Percentiles rank a stretch among this genome's conserved stretches.
These are phyloP conservation scores for Leptodontidium sp. DNA, from an alignment of 2,329 filamentous ascomycete genomes.

Conservation along the genomic window DNA sequence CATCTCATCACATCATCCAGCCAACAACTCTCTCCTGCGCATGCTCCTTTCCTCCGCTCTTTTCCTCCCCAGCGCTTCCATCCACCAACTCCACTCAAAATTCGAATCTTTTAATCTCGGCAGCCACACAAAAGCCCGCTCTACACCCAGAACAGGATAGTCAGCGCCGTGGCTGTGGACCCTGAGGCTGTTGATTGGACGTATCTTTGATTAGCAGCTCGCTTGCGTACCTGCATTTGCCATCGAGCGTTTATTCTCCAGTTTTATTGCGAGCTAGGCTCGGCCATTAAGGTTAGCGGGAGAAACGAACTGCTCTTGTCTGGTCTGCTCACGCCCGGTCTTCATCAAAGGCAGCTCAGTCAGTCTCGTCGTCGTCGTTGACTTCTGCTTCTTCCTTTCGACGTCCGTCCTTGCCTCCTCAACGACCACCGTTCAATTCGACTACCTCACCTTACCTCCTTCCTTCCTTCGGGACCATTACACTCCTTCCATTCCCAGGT, in stretches of 20 bases:
- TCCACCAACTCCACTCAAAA: slow-evolving; percentile 9
- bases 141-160: neutral
- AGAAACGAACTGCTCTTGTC: slow-evolving; percentile 3
- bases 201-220: slow-evolving; percentile 11
- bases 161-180: slow-evolving; percentile 2
- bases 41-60: neutral
- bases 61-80: slow-evolving; percentile 5
- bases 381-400: slow-evolving; percentile 8
- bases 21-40: neutral
- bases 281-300: neutral
- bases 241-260: slow-evolving; percentile 14
- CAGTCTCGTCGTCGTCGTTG: neutral
- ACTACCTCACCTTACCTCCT: slow-evolving; percentile 24
- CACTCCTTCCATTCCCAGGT: slow-evolving; percentile 47
- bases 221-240: slow-evolving; percentile 17
- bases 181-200: neutral
- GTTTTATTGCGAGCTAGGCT: slow-evolving; percentile 11
- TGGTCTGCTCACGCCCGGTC: neutral
- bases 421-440: slow-evolving; percentile 18
- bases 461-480: slow-evolving; percentile 47
- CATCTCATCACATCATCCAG: slow-evolving; percentile 18
- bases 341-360: neutral
- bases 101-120: slow-evolving; percentile 18
- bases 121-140: neutral
- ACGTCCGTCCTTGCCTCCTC: slow-evolving; percentile 24